Evolutionary conservation across 192 early-diverging fungal genomes (phyloP), one percentile per base, ranked within the genome.

Genomic region (Podila horticola): DNA sequence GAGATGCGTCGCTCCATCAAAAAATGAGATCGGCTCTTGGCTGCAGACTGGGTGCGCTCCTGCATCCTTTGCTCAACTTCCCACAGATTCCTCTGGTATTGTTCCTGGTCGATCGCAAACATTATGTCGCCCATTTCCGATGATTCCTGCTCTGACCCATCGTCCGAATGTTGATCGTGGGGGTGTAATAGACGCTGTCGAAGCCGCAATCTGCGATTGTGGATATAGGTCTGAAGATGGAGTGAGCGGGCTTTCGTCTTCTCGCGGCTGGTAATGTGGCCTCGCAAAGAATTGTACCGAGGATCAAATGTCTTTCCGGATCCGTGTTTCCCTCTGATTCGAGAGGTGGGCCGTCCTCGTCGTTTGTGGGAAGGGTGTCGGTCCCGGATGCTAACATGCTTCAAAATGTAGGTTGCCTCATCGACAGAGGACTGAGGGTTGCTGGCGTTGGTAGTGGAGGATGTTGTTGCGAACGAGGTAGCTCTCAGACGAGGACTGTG

Each of bases 21-120:
- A 34, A 81, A 73, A 17, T 72, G 60, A 0, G 61, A 61, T 61
- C 77, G 66, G 34, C 66, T 73, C 58, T 66, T 81, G 38, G 70
- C 34, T 48, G 77, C 77, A 15, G 77, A 81, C 52, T 67, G 29
- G 28, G 66, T 69, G 22, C 71, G 51, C 30, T 81, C 77, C 33
- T 60, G 58, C 4, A 81, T 66, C 9, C 57, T 51, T 31, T 73
- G 71, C 28, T 81, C 71, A 52, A 81, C 51, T 20, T 62, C 57
- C 66, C 70, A 69, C 70, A 81, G 69, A 62, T 81, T 65, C 19
- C 24, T 66, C 26, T 57, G 71, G n/a, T 65, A 66, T 20, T 81
- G 71, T 30, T 61, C 66, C 19, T 49, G 66, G 34, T 64, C 36
- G 55, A 66, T 11, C 3, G 34, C 26, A 24, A 81, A 69, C 6